phyloP scores from a whole-genome alignment of 768 basidiomycete species.

The Plicaturopsis crispa region DNA sequence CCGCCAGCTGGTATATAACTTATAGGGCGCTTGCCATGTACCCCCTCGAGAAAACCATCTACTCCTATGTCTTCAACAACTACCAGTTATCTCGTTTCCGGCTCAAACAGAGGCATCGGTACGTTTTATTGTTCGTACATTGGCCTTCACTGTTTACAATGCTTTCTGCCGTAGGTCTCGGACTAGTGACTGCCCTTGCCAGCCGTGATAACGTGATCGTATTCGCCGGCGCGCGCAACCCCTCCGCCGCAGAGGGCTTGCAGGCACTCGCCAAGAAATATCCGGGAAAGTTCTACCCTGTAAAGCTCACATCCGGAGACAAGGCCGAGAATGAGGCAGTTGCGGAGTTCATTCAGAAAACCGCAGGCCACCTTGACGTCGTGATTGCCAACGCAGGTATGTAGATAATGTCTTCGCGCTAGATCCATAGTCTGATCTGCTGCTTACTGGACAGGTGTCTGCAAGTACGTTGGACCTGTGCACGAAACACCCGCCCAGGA shows the following conservation, averaged over 20 bases:
- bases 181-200: not conserved
- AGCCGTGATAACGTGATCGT: not conserved
- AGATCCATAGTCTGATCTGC: too few relatives aligned
- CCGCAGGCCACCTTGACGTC: conserved; percentile 1
- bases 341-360: not conserved
- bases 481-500: not conserved
- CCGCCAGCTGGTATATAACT: too few relatives aligned
- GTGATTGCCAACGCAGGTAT: conserved; percentile 1
- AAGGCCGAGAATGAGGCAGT: conserved; percentile 1
- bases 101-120: too few relatives aligned
- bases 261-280: not conserved
- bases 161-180: conserved; percentile 1
- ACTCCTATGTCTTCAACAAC: too few relatives aligned
- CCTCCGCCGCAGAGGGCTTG: not conserved
- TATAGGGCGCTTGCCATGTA: too few relatives aligned
- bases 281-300: not conserved
- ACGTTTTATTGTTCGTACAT: too few relatives aligned
- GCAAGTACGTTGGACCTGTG: not conserved
- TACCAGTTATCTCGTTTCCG: too few relatives aligned
- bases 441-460: conserved; percentile 2
- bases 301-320: not conserved
- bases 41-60: too few relatives aligned
- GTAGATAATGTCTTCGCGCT: not conserved
- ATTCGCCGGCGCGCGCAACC: conserved; percentile 1
- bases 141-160: too few relatives aligned